These are phyloP conservation scores for Orbilia brochopaga DNA, from an alignment of 2,329 filamentous ascomycete genomes.

Conservation along the genomic window DNA sequence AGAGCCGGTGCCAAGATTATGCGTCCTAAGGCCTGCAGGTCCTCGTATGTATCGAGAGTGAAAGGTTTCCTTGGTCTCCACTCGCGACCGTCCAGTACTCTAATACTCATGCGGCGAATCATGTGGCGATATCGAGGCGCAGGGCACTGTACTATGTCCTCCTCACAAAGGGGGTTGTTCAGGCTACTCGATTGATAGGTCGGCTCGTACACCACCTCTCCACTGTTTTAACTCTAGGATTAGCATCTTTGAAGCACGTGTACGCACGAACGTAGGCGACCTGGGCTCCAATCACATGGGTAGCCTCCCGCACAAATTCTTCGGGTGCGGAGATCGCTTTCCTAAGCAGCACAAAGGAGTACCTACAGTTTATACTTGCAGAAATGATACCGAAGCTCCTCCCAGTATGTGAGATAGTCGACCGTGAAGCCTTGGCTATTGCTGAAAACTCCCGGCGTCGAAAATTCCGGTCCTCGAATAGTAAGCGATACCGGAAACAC, in stretches of 20 bases:
- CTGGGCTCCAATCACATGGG: no score
- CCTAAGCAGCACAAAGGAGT: no score
- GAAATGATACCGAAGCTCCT: neutral
- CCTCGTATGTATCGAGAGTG: neutral
- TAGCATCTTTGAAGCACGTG: no score
- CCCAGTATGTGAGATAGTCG: neutral
- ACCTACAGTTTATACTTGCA: no score
- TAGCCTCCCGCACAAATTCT: no score
- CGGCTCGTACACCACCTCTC: no score
- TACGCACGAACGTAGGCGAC: no score
- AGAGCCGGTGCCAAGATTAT: neutral
- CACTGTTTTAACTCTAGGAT: no score
- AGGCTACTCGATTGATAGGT: neutral
- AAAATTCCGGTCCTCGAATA: neutral
- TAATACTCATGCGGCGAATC: neutral
- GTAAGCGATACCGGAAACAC: neutral
- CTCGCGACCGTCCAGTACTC: neutral
- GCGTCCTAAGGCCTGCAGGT: neutral
- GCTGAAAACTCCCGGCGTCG: neutral
- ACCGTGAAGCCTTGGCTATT: neutral
- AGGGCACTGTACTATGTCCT: neutral
- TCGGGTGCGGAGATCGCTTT: no score
- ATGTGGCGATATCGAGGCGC: neutral
- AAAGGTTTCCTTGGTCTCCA: neutral
- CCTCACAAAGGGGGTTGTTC: neutral